Evolutionary conservation across 176 grass and related monocot genomes (phyloP), one percentile per base, ranked within the genome.

Genomic region (Carex pumila): DNA sequence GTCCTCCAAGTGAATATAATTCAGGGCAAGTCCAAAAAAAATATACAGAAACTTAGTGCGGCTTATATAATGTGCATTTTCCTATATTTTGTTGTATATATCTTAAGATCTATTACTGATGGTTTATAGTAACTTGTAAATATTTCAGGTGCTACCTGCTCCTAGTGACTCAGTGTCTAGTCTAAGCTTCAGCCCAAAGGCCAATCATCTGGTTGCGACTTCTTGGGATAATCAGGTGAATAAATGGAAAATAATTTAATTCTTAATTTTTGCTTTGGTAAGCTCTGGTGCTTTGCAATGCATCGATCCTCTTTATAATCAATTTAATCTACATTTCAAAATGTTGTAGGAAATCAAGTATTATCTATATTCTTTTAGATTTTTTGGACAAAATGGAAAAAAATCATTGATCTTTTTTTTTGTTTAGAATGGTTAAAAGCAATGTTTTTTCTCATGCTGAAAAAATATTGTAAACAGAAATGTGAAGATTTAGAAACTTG

Each of bases 171-270:
- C 90, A 6, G 92, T 90, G 18, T 94, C 92, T 81, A 92, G 92
- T 79, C 94, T 97, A 84, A 89, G 90, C 79, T 97, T 94, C 88
- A 94, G 94, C 63, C 83, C 94, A 65, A 90, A 80, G 83, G 92
- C 88, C 37, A 94, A 94, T 60, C 87, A 94, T 79, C 82, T 97
- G 36, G 78, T 97, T 22, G 85, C 94, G 17, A 97, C 92, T 58
- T 97, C 92, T 62, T 97, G 90, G 94, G 94, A 97, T 83, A 97
- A 97, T 76, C 88, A 94, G 86, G 94, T 94, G 34, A 85, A 19
- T 7, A 8, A 71, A 71, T 12, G 14, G 19, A 45, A 39, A 45
- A n/a, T 70, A 56, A 83, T 64, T 29, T 34, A 67, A 14, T 68
- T 76, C 10, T 69, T 13, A 32, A 22, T 11, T 79, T 7, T 19